These are phyloP conservation scores for Salinomyces thailandicus DNA, from an alignment of 2,329 filamentous ascomycete species.

Conservation along the genomic window DNA sequence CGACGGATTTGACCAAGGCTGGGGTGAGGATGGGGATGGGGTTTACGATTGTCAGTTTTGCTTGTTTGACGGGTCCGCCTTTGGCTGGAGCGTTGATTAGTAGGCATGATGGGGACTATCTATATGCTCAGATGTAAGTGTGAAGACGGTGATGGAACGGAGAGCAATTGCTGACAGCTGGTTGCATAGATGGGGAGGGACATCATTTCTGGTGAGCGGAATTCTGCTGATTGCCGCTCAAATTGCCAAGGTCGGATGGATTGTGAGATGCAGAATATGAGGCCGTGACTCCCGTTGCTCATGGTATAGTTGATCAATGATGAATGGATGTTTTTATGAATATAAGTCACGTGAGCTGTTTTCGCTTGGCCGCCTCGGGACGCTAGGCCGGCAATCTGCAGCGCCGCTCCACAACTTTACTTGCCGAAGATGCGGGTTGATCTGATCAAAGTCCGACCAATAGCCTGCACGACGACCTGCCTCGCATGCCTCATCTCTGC, in stretches of 20 bases:
- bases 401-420: not conserved
- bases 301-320: no score
- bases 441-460: no score
- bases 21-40: slow-evolving; percentile 41
- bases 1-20: slow-evolving; percentile 37
- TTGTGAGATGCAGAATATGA: slow-evolving; percentile 18
- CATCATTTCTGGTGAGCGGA: slow-evolving; percentile 20
- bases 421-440: not conserved
- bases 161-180: slow-evolving; percentile 1
- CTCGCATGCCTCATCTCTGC: no score
- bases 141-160: no score
- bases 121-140: slow-evolving; percentile 33
- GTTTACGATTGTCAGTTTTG: slow-evolving; percentile 36
- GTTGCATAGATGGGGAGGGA: slow-evolving; percentile 29
- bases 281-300: no score
- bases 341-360: not conserved
- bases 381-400: not conserved
- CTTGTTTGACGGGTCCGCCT: slow-evolving; percentile 36
- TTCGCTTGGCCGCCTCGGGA: not conserved
- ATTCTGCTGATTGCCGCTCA: slow-evolving; percentile 19
- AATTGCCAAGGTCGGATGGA: slow-evolving; percentile 20
- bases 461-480: no score
- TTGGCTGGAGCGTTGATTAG: slow-evolving; percentile 39
- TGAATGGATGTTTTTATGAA: no score
- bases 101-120: slow-evolving; percentile 30